Base-by-base conservation (phyloP, 2,329 filamentous ascomycete species). In the Capronia americana region DNA sequence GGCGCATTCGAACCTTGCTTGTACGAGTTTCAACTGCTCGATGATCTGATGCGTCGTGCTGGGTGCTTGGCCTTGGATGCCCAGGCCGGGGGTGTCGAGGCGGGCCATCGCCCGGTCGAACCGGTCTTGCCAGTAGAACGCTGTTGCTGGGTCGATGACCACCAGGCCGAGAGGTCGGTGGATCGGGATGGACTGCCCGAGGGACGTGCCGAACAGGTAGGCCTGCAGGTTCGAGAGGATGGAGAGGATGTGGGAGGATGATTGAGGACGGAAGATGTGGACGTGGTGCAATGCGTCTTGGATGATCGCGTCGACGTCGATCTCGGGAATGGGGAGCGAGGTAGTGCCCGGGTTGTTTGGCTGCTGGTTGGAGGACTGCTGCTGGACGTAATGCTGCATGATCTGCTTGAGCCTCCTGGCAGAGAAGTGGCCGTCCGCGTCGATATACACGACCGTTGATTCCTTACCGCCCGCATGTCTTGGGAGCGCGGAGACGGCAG, bases 181-280 rank as follows among this genome's bases (percentile, higher is more conserved):
- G 38, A 8, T 41, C 4, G 6, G 14, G 34, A 77, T 74, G 4
- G 85, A 87, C 7, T 72, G 55, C 11, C 75, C 57, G 41, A 77
- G 69, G 17, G 62, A 56, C 1, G 57, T 65, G 64, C 79, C 68
- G 67, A 86, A 79, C 7, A 90, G 81, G 73, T 88, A 87, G 0
- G 69, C 51, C 17, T 82, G 79, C 0, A 89, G 73, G 0, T 71
- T 69, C 2, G 75, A 68, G 0, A 89, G 72, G 0, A 85, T 86
- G 6, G 81, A 74, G 2, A 87, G 75, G 0, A 88, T 75, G 1
- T 82, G 79, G 2, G 76, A 55, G 26, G 84, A 84, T 1, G 84
- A 84, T 53, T 83, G 79, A 0, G 86, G 86, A 2, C 78, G 82
- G 76, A 88, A 85, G 67, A 89, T 78, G 73, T 89, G 87, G 44